Evolutionary conservation across 139 green algal species (phyloP).

Genomic region (Ettlia oleoabundans): DNA sequence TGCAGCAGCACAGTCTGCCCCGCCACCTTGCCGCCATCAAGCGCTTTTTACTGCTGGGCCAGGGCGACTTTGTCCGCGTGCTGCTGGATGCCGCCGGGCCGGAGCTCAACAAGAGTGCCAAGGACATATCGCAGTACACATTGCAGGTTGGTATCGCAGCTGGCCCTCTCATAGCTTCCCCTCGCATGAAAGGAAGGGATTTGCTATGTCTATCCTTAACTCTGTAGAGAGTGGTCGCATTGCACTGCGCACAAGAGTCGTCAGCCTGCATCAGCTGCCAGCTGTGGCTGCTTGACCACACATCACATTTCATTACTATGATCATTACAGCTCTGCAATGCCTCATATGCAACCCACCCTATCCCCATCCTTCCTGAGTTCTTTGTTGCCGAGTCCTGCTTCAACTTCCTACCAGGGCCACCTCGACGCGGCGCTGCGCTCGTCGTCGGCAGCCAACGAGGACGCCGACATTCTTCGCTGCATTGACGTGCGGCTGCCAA

Average conservation of each 20-base stretch:
- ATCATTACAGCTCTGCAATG: too few species aligned
- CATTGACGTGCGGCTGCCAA: slow-evolving; percentile 57
- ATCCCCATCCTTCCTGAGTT: neutral
- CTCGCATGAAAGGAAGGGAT: too few species aligned
- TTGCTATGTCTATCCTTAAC: too few species aligned
- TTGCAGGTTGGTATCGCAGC: slow-evolving; percentile 56
- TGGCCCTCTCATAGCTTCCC: too few species aligned
- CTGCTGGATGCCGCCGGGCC: slow-evolving; percentile 73
- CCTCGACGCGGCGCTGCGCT: slow-evolving; percentile 80
- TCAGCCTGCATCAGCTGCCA: too few species aligned
- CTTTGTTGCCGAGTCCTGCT: slow-evolving; percentile 34
- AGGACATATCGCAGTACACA: slow-evolving; percentile 50
- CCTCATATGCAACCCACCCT: neutral
- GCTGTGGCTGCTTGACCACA: neutral
- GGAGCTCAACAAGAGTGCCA: slow-evolving; percentile 54
- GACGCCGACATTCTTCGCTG: slow-evolving; percentile 77
- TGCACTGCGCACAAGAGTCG: neutral
- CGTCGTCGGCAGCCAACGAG: slow-evolving; percentile 73
- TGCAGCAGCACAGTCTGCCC: slow-evolving; percentile 68
- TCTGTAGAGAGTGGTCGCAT: too few species aligned
- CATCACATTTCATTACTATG: too few species aligned
- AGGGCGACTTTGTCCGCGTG: slow-evolving; percentile 89
- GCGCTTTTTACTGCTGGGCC: slow-evolving; percentile 91
- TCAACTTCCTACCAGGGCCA: slow-evolving; percentile 71
- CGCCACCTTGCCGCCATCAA: slow-evolving; percentile 86